A percentile compares a stretch with the other conserved stretches of the same genome.
Evolutionary conservation across 2,329 filamentous ascomycete genomes (phyloP).

Genomic region (Colletotrichum tamarilloi): DNA sequence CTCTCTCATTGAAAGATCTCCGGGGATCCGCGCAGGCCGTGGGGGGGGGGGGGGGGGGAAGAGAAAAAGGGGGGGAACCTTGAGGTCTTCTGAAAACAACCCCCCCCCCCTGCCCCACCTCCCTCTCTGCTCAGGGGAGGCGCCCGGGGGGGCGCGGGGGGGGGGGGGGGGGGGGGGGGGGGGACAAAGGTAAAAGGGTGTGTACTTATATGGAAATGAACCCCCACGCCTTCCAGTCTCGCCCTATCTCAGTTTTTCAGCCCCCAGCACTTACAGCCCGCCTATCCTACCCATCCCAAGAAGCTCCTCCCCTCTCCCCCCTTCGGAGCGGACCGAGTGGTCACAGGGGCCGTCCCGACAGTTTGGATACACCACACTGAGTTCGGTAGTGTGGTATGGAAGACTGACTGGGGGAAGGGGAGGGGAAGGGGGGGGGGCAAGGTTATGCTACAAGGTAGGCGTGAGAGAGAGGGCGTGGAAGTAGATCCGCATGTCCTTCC

Average conservation of each 20-base stretch:
- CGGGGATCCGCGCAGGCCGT: neutral
- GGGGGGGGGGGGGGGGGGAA: neutral
- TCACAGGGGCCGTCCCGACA: neutral
- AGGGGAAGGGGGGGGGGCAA: neutral
- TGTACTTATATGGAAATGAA: neutral
- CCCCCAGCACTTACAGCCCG: neutral
- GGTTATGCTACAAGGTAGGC: too few species aligned
- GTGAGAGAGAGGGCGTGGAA: neutral
- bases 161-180: neutral
- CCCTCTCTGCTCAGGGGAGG: too few species aligned
- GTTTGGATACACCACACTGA: neutral
- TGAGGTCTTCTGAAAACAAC: too few species aligned
- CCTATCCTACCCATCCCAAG: neutral
- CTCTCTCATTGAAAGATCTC: neutral
- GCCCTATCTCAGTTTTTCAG: neutral
- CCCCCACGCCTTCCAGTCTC: neutral
- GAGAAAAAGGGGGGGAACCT: too few species aligned
- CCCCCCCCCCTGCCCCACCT: too few species aligned
- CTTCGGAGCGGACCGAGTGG: slow-evolving; percentile 23
- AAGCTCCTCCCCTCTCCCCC: neutral
- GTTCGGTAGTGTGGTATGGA: neutral
- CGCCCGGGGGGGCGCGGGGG: too few species aligned
- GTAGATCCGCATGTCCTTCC: neutral
- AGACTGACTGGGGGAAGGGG: neutral
- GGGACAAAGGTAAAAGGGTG: neutral